These are phyloP conservation scores for Candida boidinii DNA, from an alignment of 805 yeast species.

Conservation along the genomic window DNA sequence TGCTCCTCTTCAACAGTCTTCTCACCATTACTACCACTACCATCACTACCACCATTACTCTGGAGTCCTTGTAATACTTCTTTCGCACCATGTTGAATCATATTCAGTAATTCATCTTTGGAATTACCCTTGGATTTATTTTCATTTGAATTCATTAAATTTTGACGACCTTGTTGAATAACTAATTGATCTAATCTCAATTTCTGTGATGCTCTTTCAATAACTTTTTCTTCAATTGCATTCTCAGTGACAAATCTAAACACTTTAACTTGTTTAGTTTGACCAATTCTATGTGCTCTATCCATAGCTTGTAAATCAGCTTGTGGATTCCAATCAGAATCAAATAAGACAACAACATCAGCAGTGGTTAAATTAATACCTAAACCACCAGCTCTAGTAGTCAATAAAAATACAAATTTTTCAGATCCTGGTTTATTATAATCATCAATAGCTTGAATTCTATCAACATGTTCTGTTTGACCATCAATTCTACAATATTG, in stretches of 20 bases:
- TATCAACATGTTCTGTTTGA: conserved; percentile 69
- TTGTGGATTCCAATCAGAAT: conserved; percentile 86
- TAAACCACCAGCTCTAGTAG: conserved; percentile 87
- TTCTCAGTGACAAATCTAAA: conserved; percentile 72
- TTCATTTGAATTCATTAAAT: conserved; percentile 8
- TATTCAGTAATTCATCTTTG: conserved; percentile 66
- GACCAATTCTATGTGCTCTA: conserved; percentile 84
- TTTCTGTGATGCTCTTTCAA: conserved; percentile 77
- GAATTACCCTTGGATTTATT: conserved; percentile 33
- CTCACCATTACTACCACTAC: conserved; percentile 10
- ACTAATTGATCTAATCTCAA: conserved; percentile 73
- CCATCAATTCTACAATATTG: conserved; percentile 79
- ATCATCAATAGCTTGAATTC: conserved; percentile 70
- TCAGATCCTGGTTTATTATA: conserved; percentile 67
- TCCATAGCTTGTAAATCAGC: conserved; percentile 89
- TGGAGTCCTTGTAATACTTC: conserved; percentile 49
- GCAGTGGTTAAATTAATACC: conserved; percentile 81
- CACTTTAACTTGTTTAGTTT: conserved; percentile 74
- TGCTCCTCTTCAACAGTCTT: conserved; percentile 23
- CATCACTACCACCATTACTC: conserved; percentile 14
- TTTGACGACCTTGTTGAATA: conserved; percentile 57
- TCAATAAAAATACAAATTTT: conserved; percentile 65
- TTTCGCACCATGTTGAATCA: conserved; percentile 81
- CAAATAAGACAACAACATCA: conserved; percentile 65
- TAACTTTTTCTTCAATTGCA: conserved; percentile 75